These are phyloP conservation scores for Trametes coccinea DNA, from an alignment of 768 basidiomycete species.

Conservation along the genomic window DNA sequence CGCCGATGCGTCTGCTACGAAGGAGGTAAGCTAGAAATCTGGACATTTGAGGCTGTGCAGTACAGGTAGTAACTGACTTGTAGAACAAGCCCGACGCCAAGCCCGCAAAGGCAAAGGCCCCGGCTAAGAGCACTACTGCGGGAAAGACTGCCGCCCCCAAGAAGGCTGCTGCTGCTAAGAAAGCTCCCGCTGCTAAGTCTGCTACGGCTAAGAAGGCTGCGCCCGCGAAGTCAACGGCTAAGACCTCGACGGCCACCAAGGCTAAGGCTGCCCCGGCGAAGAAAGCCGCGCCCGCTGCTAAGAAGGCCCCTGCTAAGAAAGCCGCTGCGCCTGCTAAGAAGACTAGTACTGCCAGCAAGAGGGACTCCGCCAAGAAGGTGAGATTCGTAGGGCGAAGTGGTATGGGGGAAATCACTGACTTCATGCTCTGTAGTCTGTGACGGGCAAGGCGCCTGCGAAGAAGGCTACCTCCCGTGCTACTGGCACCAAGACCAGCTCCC, in stretches of 20 bases:
- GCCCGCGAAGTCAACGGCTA: slow-evolving; percentile 24
- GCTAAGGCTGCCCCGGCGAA: slow-evolving; percentile 34
- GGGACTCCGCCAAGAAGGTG: slow-evolving; percentile 67
- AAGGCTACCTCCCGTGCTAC: slow-evolving; percentile 11
- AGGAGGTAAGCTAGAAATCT: slow-evolving; percentile 47
- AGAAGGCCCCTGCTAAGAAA: slow-evolving; percentile 33
- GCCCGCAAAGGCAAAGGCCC: slow-evolving; percentile 33
- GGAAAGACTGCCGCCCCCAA: slow-evolving; percentile 42
- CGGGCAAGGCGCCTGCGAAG: slow-evolving; percentile 21
- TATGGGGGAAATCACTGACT: not conserved
- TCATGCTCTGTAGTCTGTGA: slow-evolving; percentile 13
- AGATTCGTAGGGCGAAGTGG: not conserved
- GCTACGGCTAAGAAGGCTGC: slow-evolving; percentile 30
- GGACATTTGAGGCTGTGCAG: slow-evolving; percentile 23
- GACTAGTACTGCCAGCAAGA: slow-evolving; percentile 41
- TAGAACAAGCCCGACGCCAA: slow-evolving; percentile 38
- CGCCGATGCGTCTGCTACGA: slow-evolving; percentile 44
- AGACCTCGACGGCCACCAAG: slow-evolving; percentile 23
- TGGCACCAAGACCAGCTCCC: slow-evolving; percentile 13
- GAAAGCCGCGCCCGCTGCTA: slow-evolving; percentile 27
- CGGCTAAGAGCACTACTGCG: slow-evolving; percentile 30
- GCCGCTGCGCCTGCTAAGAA: slow-evolving; percentile 44
- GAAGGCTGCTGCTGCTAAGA: slow-evolving; percentile 41
- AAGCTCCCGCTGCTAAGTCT: slow-evolving; percentile 43
- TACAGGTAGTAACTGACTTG: slow-evolving; percentile 19